Conservation (phyloP, 805 yeast genomes). For the Monosporozyma unispora region DNA sequence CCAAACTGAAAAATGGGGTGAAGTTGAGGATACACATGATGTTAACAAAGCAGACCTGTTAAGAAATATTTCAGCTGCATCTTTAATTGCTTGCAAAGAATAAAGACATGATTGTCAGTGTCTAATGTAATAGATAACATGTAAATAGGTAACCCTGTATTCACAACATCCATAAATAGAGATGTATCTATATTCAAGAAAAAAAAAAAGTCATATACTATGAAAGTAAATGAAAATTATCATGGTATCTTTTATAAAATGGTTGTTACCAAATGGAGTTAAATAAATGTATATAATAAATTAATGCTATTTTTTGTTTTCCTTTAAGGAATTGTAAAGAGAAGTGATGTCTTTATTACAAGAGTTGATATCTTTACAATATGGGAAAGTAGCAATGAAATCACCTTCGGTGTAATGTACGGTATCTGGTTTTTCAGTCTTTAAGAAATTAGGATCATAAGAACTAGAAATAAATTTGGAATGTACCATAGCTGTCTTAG, state of each 20-base stretch:
- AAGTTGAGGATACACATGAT: slow-evolving; percentile 97
- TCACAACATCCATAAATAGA: not conserved
- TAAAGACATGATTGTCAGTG: no score
- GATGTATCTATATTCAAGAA: not conserved
- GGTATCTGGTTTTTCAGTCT: slow-evolving; percentile 30
- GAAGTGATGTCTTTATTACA: slow-evolving; percentile 40
- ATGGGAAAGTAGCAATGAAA: slow-evolving; percentile 53
- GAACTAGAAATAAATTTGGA: slow-evolving; percentile 45
- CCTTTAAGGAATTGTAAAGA: slow-evolving; percentile 10
- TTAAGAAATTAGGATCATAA: slow-evolving; percentile 31
- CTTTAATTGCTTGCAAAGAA: slow-evolving; percentile 38
- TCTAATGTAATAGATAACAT: not conserved
- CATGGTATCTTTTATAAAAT: not conserved
- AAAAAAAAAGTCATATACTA: not conserved
- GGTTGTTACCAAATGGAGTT: not conserved
- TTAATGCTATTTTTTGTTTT: not conserved
- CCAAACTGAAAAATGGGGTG: slow-evolving; percentile 94
- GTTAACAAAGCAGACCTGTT: slow-evolving; percentile 88
- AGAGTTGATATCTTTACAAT: slow-evolving; percentile 40
- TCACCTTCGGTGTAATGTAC: slow-evolving; percentile 54
- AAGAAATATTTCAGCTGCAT: slow-evolving; percentile 74
- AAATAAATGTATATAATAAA: not conserved
- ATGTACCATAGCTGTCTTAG: slow-evolving; percentile 66
- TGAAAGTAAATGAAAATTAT: not conserved
- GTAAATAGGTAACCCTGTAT: not conserved